A percentile compares a stretch with the other conserved stretches of the same genome.
Evolutionary conservation across 2,329 filamentous ascomycete species (phyloP).

Genomic region (Sphaerulina musiva): DNA sequence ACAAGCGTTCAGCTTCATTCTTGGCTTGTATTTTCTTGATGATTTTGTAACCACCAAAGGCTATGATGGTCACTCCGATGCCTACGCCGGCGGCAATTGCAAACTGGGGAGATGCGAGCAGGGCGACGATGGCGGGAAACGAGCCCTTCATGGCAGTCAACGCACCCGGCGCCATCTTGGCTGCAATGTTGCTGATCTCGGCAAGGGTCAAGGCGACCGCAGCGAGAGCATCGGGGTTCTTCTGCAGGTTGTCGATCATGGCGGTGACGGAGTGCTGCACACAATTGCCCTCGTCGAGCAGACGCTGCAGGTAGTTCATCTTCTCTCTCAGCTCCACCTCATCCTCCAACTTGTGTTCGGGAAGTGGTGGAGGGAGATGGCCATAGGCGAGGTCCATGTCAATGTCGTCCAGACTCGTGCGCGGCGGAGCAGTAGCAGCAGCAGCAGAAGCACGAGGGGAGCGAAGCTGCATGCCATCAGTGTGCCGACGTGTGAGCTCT

Average conservation of each 20-base stretch:
- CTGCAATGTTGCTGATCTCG: conserved; percentile 75
- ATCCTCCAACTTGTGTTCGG: conserved; percentile 38
- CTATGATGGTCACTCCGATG: conserved; percentile 88
- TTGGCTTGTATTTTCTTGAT: conserved; percentile 69
- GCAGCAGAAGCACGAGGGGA: conserved; percentile 6
- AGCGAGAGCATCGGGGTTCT: conserved; percentile 84
- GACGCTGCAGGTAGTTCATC: conserved; percentile 64
- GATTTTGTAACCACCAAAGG: conserved; percentile 95
- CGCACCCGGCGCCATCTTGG: conserved; percentile 78
- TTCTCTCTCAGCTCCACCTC: conserved; percentile 38
- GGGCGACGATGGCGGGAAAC: conserved; percentile 77
- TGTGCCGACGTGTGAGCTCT: conserved; percentile 41
- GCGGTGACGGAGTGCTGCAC: conserved; percentile 74
- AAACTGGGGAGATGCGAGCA: conserved; percentile 87
- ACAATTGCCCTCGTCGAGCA: conserved; percentile 84
- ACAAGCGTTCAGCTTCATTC: conserved; percentile 27
- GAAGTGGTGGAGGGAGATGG: conserved; percentile 65
- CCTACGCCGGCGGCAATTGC: conserved; percentile 85
- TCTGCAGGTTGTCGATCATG: conserved; percentile 73
- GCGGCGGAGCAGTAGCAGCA: conserved; percentile 25
- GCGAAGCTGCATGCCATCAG: conserved; percentile 32
- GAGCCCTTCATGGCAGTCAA: conserved; percentile 68
- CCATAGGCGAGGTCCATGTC: conserved; percentile 94
- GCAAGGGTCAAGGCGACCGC: conserved; percentile 88
- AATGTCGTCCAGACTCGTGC: conserved; percentile 48